phyloP scores from a whole-genome alignment of 2,329 filamentous ascomycete species.

The Calonectria pseudoturangicola region DNA sequence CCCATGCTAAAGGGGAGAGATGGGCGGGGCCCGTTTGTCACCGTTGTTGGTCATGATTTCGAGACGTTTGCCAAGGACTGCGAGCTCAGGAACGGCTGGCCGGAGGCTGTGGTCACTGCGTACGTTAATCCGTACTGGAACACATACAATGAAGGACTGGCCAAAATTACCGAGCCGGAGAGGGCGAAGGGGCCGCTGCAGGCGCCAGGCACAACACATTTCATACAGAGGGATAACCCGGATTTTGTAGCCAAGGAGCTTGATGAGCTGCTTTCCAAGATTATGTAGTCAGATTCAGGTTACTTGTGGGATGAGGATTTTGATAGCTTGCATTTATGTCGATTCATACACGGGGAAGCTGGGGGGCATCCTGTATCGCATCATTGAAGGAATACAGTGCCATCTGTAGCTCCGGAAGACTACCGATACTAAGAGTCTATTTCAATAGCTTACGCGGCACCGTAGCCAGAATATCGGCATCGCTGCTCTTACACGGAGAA shows the following conservation, averaged over 20 bases:
- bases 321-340: too few species aligned
- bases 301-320: background rate
- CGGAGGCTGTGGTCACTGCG: conserved; percentile 62
- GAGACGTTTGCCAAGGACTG: conserved; percentile 43
- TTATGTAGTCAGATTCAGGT: background rate
- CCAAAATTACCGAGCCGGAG: conserved; percentile 63
- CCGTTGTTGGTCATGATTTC: conserved; percentile 52
- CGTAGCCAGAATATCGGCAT: background rate
- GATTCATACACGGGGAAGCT: too few species aligned
- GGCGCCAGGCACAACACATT: conserved; percentile 46
- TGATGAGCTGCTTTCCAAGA: conserved; percentile 32
- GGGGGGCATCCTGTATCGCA: too few species aligned
- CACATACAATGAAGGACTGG: conserved; percentile 71
- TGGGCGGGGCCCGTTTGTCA: conserved; percentile 40
- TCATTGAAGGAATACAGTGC: too few species aligned
- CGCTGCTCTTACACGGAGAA: background rate
- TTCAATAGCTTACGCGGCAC: background rate
- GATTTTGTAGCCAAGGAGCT: conserved; percentile 60
- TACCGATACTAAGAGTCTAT: background rate
- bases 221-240: conserved; percentile 72
- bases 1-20: conserved; percentile 35
- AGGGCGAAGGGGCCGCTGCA: conserved; percentile 58
- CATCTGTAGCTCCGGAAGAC: background rate
- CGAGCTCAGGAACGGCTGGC: conserved; percentile 15
- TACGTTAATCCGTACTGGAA: conserved; percentile 74